Evolutionary conservation across 2,329 filamentous ascomycete genomes (phyloP), one percentile per base, ranked within the genome.

Genomic region (Mycocentrospora acerina): DNA sequence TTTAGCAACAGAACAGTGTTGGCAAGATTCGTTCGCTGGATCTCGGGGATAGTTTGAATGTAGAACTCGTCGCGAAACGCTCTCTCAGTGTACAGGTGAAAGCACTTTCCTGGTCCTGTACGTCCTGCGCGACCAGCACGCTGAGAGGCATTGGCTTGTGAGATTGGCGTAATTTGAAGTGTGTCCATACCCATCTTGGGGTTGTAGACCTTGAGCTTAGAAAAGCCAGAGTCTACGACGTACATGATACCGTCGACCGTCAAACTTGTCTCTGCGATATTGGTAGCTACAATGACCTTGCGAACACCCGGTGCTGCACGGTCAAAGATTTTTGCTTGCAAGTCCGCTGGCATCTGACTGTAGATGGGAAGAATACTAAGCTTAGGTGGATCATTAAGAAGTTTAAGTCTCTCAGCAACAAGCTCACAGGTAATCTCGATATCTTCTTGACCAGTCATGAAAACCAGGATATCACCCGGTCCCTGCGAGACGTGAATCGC

Each of bases 241-340:
- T 95, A 98, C 85, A 97, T 97, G 69, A 98, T 98, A 51, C 93
- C 93, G 62, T 98, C 93, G 5, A 98, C 93, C 0, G 93, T 98
- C 71, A 98, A 75, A 76, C 90, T 95, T 0, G 93, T 98, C 68
- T 98, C 93, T 2, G 93, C 93, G 67, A 98, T 98, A 59, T 98
- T 98, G 22, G 93, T 98, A 1, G 94, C 93, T 27, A 98, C 91
- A 49, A 98, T 95, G 57, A 95, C 94, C 65, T 98, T 98, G 42
- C 93, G 83, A 4, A 95, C 90, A 1, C 93, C 93, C 0, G 90
- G 86, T 2, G 88, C 76, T 2, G 94, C 93, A 51, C 85, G 82
- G 61, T 98, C 91, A 57, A 98, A 98, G 51, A 98, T 98, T 69
- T 94, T 97, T 43, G 93, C 89, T 68, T 98, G 94, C 24, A 98